Evolutionary conservation across 371 early-diverging fungal genomes (phyloP).

Genomic region (Mortierella sp.): DNA sequence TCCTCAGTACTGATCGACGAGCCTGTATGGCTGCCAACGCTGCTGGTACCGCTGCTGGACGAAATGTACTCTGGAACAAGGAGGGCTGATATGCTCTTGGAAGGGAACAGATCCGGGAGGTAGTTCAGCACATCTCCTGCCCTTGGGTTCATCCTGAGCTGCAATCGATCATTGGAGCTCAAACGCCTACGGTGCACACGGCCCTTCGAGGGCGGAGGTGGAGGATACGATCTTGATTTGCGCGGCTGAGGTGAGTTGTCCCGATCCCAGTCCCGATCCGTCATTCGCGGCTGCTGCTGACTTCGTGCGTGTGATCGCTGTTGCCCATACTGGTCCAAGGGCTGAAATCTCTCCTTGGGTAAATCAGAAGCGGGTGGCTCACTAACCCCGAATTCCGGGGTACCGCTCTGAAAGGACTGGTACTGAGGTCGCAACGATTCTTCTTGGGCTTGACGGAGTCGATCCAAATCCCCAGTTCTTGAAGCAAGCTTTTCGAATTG

Average conservation of each 20-base stretch:
- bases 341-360: neutral
- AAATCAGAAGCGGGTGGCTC: neutral
- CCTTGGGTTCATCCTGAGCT: slow-evolving; percentile 46
- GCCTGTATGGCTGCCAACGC: neutral
- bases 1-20: slow-evolving; percentile 7
- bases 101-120: slow-evolving; percentile 27
- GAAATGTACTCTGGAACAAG: slow-evolving; percentile 33
- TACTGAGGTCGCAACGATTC: slow-evolving; percentile 17
- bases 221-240: slow-evolving; percentile 14
- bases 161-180: slow-evolving; percentile 43
- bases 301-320: neutral
- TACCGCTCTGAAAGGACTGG: slow-evolving; percentile 17
- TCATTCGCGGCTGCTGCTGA: neutral
- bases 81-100: slow-evolving; percentile 36
- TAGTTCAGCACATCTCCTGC: slow-evolving; percentile 31
- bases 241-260: slow-evolving; percentile 13
- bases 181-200: slow-evolving; percentile 10
- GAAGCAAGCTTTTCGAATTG: slow-evolving; percentile 17
- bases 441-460: slow-evolving; percentile 22
- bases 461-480: slow-evolving; percentile 12
- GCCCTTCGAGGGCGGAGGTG: neutral
- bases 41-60: slow-evolving; percentile 14
- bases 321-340: neutral
- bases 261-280: neutral
- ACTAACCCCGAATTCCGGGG: neutral